Conservation (phyloP, 495 filamentous ascomycete species). For the Hypoxylon lienhwacheense region DNA sequence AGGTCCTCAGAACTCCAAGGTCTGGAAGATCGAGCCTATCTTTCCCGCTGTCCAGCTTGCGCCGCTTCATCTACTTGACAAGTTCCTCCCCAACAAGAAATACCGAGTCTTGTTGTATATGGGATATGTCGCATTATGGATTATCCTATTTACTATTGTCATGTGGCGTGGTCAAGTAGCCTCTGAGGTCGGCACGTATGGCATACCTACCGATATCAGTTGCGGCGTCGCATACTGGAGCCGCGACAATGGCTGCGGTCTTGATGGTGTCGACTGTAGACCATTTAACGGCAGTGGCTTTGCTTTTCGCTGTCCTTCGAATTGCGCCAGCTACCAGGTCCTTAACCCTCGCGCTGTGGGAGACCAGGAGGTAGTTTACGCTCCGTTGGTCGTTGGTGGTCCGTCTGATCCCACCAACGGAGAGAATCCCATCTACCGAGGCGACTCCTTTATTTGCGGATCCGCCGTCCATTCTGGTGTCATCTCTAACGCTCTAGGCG, state of each 20-base stretch:
- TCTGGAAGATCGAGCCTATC: slow-evolving; percentile 66
- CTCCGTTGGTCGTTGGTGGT: slow-evolving; percentile 73
- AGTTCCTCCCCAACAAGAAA: slow-evolving; percentile 61
- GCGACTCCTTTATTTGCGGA: slow-evolving; percentile 82
- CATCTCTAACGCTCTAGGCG: slow-evolving; percentile 67
- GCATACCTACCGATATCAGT: slow-evolving; percentile 63
- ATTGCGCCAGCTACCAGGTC: slow-evolving; percentile 66
- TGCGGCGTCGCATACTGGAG: slow-evolving; percentile 69
- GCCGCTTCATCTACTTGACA: slow-evolving; percentile 64
- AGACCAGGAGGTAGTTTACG: slow-evolving; percentile 68
- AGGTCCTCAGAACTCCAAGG: slow-evolving; percentile 67
- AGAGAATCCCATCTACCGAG: slow-evolving; percentile 64
- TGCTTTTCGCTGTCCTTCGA: slow-evolving; percentile 79
- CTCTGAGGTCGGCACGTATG: slow-evolving; percentile 69
- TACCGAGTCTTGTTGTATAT: slow-evolving; percentile 62
- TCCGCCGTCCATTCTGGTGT: slow-evolving; percentile 78
- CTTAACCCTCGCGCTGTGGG: slow-evolving; percentile 76
- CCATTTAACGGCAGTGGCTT: slow-evolving; percentile 71
- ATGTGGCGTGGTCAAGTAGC: slow-evolving; percentile 64
- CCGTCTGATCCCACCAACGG: slow-evolving; percentile 52
- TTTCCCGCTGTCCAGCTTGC: slow-evolving; percentile 70
- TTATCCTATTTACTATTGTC: slow-evolving; percentile 69
- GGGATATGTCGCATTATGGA: slow-evolving; percentile 68
- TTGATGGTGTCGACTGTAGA: slow-evolving; percentile 79
- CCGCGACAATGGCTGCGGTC: slow-evolving; percentile 70